phyloP scores from a whole-genome alignment of 1,139 yeast genomes.

The Taphrina deformans region DNA sequence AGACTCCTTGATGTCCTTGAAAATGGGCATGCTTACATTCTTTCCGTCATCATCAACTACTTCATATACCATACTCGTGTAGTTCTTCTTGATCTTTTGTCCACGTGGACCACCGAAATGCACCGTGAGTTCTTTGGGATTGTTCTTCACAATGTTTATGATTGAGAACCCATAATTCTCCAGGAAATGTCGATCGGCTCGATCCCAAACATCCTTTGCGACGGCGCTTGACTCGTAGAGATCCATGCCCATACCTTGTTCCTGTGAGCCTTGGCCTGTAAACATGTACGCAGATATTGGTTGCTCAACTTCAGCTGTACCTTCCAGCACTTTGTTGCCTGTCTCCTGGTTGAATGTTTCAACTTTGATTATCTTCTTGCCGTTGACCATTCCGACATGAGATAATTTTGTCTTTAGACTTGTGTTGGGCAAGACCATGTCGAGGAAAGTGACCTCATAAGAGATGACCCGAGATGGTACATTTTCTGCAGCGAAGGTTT shows the following conservation, averaged over 20 bases:
- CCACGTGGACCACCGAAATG: conserved; percentile 99
- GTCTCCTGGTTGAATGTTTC: conserved; percentile 83
- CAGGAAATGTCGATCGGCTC: conserved; percentile 91
- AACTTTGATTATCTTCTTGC: conserved; percentile 94
- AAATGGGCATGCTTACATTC: conserved; percentile 86
- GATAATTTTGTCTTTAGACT: conserved; percentile 82
- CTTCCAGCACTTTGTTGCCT: conserved; percentile 71
- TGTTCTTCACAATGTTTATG: conserved; percentile 88
- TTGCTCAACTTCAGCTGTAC: conserved; percentile 98
- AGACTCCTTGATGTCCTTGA: conserved; percentile 80
- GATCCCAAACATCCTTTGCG: conserved; percentile 95
- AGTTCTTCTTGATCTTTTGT: conserved; percentile 89
- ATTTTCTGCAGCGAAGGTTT: conserved; percentile 98
- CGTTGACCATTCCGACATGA: conserved; percentile 98
- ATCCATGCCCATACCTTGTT: conserved; percentile 99
- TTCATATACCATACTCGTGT: conserved; percentile 96
- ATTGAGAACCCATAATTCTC: conserved; percentile 96
- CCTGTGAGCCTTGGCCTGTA: conserved; percentile 99
- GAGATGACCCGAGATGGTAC: conserved; percentile 95
- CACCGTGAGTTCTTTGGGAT: conserved; percentile 91
- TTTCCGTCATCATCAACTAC: conserved; percentile 83
- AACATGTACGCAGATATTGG: conserved; percentile 95
- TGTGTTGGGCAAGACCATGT: conserved; percentile 97
- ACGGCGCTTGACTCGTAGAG: conserved; percentile 85
- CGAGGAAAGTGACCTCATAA: conserved; percentile 84